Evolutionary conservation across 345 rosid species (phyloP).

Genomic region (Cochlearia excelsa): DNA sequence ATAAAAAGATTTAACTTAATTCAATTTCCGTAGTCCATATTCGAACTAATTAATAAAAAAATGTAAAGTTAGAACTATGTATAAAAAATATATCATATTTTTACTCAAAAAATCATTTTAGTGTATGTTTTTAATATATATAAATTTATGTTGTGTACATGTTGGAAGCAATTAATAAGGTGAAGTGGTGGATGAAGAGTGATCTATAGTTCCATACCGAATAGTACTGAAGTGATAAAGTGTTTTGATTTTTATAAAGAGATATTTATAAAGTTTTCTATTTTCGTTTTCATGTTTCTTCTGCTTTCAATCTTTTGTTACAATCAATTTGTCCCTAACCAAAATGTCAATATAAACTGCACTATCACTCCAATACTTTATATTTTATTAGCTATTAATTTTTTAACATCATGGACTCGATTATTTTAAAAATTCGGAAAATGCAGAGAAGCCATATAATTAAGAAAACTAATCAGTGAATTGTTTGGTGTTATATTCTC

Average conservation of each 20-base stretch:
- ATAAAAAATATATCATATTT: no score
- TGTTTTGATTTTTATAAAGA: constrained; percentile 5
- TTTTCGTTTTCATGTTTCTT: constrained; percentile 24
- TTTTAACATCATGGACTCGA: no score
- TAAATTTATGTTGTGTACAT: not conserved
- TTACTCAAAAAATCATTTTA: no score
- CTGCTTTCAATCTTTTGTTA: constrained; percentile 11
- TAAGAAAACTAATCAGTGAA: no score
- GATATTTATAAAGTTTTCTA: not conserved
- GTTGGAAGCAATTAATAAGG: constrained; percentile 17
- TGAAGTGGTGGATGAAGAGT: constrained; percentile 25
- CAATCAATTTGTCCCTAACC: constrained; percentile 23
- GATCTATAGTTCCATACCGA: constrained; percentile 40
- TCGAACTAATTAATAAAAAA: no score
- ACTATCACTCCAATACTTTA: constrained; percentile 15
- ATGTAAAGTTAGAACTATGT: no score
- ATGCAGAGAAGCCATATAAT: no score
- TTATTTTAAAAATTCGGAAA: no score
- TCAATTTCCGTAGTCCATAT: no score
- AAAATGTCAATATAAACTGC: constrained; percentile 20
- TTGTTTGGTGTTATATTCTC: no score
- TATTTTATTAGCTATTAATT: constrained; percentile 3
- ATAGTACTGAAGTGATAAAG: constrained; percentile 27
- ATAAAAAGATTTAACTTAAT: no score
- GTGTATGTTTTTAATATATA: no score